Conservation (phyloP, 139 green algal species). For the Chara braunii region DNA sequence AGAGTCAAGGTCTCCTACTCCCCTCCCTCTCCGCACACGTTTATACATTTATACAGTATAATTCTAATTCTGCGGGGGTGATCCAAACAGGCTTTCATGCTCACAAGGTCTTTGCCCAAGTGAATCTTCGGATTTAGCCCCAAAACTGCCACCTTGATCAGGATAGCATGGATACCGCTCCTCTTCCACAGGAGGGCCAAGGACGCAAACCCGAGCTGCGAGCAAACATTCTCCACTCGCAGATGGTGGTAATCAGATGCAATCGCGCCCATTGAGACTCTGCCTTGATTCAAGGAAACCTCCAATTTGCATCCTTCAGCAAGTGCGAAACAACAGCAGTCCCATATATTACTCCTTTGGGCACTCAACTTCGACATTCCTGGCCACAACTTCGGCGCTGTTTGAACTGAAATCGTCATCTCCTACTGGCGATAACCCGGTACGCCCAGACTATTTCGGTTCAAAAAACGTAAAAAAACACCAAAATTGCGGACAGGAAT, state of each 20-base stretch:
- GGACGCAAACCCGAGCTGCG: slow-evolving; percentile 70
- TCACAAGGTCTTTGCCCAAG: slow-evolving; percentile 60
- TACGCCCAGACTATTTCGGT: too few relatives aligned
- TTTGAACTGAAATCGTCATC: too few relatives aligned
- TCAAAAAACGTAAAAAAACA: too few relatives aligned
- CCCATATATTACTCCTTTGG: slow-evolving; percentile 74
- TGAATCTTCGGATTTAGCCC: slow-evolving; percentile 69
- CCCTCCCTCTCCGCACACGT: slow-evolving; percentile 91
- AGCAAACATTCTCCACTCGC: slow-evolving; percentile 82
- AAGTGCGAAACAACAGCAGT: slow-evolving; percentile 76
- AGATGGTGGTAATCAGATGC: slow-evolving; percentile 93
- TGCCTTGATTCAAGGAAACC: slow-evolving; percentile 46
- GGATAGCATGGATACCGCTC: slow-evolving; percentile 59
- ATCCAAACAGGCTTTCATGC: too few relatives aligned
- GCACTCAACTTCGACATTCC: too few relatives aligned
- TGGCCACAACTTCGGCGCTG: too few relatives aligned
- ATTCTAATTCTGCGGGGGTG: too few relatives aligned
- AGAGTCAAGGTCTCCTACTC: slow-evolving; percentile 94
- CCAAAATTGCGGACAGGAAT: too few relatives aligned
- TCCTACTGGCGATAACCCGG: too few relatives aligned
- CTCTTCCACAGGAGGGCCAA: slow-evolving; percentile 85
- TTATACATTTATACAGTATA: too few relatives aligned
- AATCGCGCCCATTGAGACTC: slow-evolving; percentile 84
- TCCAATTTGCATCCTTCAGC: slow-evolving; percentile 42
- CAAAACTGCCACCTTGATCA: slow-evolving; percentile 62